Base-by-base conservation (phyloP, 2,329 filamentous ascomycete species). In the Ophiostoma angusticollis region DNA sequence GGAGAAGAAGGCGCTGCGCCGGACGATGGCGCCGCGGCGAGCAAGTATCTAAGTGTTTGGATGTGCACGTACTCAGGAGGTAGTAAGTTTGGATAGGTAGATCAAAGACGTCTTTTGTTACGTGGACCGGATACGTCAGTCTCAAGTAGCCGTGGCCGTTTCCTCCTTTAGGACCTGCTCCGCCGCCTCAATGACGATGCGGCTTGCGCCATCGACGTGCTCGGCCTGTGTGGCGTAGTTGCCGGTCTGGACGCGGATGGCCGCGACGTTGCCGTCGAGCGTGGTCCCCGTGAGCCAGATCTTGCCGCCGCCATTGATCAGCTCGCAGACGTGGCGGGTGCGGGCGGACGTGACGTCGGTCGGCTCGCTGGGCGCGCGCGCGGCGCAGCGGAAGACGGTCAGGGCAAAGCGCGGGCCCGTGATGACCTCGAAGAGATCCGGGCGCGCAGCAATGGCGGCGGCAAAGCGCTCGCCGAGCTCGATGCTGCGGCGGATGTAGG, bases 261-360 rank as follows among this genome's bases (percentile, higher is more conserved):
- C 79, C 57, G 84, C 84, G 16, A 76, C 66, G 1, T 31, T 34
- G 27, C 76, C 81, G 8, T 73, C 74, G 11, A 93, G 68, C 5
- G 85, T 72, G 2, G 79, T 81, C 30, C 77, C 80, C 0, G 86
- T 95, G 18, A 95, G 62, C 58, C 84, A 95, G 40, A 93, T 81
- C 57, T 84, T 75, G 1, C 84, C 84, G 7, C 71, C 64, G 3
- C 65, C 64, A 50, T 93, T 89, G 21, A 94, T 70, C 18, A 65
- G 58, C 51, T 91, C 81, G 50, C 84, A 89, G 11, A 93, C 72
- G 40, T 70, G 67, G 58, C 80, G 80, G 1, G 86, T 93, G 9
- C 82, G 53, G 16, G 59, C 62, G 11, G 72, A 68, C 43, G 70
- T 66, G 6, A 44, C 47, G 1, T 36, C 42, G 39, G 35, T 42